Percentiles rank a stretch among this genome's conserved stretches.
Evolutionary conservation across 768 basidiomycete genomes (phyloP).

Genomic region (Leccinellum luteum): DNA sequence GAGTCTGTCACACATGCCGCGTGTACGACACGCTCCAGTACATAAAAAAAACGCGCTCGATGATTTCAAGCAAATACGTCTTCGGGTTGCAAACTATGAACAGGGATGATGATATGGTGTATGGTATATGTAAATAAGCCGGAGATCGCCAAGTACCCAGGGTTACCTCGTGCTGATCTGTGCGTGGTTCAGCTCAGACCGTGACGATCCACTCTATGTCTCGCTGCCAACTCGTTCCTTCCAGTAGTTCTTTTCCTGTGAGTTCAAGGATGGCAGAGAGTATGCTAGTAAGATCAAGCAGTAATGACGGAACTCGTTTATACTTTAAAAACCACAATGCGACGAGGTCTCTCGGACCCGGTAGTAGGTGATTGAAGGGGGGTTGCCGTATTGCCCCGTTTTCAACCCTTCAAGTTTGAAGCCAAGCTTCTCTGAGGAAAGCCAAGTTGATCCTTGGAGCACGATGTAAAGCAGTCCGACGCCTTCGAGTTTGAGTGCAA

Average conservation of each 20-base stretch:
- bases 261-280: conserved; percentile 32
- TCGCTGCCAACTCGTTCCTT: conserved; percentile 46
- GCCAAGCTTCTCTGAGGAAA: conserved; percentile 61
- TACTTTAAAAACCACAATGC: conserved; percentile 57
- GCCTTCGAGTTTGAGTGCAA: conserved; percentile 38
- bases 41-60: background rate
- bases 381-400: conserved; percentile 86
- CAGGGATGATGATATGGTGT: conserved; percentile 9
- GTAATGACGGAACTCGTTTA: conserved; percentile 37
- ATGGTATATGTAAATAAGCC: conserved; percentile 16
- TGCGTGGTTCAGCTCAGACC: conserved; percentile 38
- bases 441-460: conserved; percentile 59
- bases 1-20: conserved; percentile 23
- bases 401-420: conserved; percentile 80
- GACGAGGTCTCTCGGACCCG: conserved; percentile 84
- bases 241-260: conserved; percentile 55
- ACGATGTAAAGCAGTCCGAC: conserved; percentile 78
- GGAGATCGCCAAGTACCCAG: background rate
- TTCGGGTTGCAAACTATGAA: background rate
- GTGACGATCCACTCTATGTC: conserved; percentile 44
- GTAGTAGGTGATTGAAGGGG: conserved; percentile 71
- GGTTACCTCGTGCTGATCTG: conserved; percentile 30
- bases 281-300: conserved; percentile 36
- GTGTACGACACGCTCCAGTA: conserved; percentile 18
- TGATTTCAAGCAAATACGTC: background rate